Base-by-base conservation (phyloP, 148 eudicot genomes). In the Gaultheria prostrata region DNA sequence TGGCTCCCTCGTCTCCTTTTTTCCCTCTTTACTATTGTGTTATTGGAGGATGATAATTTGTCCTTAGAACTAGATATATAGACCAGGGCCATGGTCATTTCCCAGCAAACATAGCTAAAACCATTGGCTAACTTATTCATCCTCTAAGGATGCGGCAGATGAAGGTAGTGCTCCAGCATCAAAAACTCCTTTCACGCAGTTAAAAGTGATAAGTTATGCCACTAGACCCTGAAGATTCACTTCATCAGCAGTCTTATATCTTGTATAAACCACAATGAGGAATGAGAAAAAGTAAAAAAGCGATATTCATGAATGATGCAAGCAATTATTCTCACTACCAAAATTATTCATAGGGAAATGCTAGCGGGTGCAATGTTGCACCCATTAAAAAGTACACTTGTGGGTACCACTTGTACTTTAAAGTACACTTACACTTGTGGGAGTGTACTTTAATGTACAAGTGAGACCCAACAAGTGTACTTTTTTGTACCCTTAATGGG, bases 111-210 rank as follows among this genome's bases (percentile, higher is more conserved):
- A 73, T 73, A 73, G 77, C 77, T 73, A 43, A 73, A 18, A 73
- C 77, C 76, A 72, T 39, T 5, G 45, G 26, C 49, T 12, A 46
- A n/a, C 18, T 49, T 13, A 75, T 46, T 75, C 54, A 75, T 75
- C 50, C 78, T 46, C 78, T 46, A n/a, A 45, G 54, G 78, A 46
- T 75, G 54, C 78, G 24, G 26, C 78, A 75, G 78, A 75, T 75
- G 53, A 75, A 46, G 56, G 6, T 48, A 17, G 78, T 45, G 30
- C 51, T 75, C 78, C 15, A 15, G 56, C 78, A 13, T 28, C 43
- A 69, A 43, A 30, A 69, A 69, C 39, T n/a, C 54, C 54, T 46
- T 75, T 75, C n/a, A 24, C 5, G 17, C 56, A 48, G 78, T 24
- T 46, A 75, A 67, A 67, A 67, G 28, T 35, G 39, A 67, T 4